Evolutionary conservation across 371 early-diverging fungal species (phyloP).

Genomic region (Mucor velutinosus): DNA sequence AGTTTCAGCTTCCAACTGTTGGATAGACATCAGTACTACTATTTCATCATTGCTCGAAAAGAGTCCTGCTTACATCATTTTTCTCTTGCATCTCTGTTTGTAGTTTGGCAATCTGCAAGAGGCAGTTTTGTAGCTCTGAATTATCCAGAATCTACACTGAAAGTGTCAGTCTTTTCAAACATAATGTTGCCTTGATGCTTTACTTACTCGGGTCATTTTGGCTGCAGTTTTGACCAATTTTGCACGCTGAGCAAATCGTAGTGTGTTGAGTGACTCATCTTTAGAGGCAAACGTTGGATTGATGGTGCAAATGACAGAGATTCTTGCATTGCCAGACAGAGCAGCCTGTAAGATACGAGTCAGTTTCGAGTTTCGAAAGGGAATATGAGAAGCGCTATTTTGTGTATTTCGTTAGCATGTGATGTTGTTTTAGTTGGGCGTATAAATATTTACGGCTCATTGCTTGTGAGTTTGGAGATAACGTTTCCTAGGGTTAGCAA

Average conservation of each 20-base stretch:
- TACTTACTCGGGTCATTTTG: conserved; percentile 37
- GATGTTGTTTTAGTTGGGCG: background rate
- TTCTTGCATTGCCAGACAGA: conserved; percentile 79
- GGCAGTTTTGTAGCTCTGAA: conserved; percentile 83
- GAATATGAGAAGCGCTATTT: conserved; percentile 63
- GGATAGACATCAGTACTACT: background rate
- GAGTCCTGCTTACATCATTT: conserved; percentile 31
- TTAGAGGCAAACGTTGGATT: conserved; percentile 67
- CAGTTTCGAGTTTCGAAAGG: conserved; percentile 92
- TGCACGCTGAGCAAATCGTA: conserved; percentile 84
- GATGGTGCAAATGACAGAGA: conserved; percentile 83
- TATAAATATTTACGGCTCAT: conserved; percentile 36
- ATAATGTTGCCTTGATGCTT: background rate
- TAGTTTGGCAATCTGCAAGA: conserved; percentile 76
- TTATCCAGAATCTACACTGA: conserved; percentile 63
- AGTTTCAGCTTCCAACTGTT: conserved; percentile 41
- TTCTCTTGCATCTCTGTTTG: conserved; percentile 75
- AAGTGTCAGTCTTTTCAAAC: background rate
- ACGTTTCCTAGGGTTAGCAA: conserved; percentile 88
- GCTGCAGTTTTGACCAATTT: conserved; percentile 63
- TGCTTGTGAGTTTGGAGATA: conserved; percentile 77
- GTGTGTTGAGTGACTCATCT: conserved; percentile 84
- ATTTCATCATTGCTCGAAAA: background rate
- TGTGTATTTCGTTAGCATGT: background rate
- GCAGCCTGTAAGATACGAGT: conserved; percentile 89